These are phyloP conservation scores for Termitomyces sp. DNA, from an alignment of 768 basidiomycete genomes.

Conservation along the genomic window DNA sequence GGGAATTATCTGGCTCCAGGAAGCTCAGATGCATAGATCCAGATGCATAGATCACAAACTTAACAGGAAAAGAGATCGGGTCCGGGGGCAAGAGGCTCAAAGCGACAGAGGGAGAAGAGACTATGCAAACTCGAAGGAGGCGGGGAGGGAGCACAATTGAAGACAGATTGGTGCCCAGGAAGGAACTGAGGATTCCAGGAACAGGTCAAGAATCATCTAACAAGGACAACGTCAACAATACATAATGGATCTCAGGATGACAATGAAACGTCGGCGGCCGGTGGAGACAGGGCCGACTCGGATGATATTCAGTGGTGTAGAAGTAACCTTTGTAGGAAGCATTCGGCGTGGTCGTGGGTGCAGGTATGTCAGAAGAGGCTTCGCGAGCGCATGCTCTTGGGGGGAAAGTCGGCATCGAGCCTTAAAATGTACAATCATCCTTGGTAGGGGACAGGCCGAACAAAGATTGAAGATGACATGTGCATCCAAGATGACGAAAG, in stretches of 20 bases:
- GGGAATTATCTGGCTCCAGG: not conserved
- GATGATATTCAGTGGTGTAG: not conserved
- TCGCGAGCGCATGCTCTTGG: not conserved
- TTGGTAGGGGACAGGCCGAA: not conserved
- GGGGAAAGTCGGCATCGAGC: not conserved
- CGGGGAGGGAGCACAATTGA: not conserved
- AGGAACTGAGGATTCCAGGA: not conserved
- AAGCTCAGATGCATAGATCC: too few relatives aligned
- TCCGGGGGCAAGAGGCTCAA: not conserved
- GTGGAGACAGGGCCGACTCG: slow-evolving; percentile 5
- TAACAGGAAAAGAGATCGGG: not conserved
- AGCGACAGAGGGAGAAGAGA: not conserved
- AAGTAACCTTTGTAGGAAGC: slow-evolving; percentile 8
- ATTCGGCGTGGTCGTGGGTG: not conserved
- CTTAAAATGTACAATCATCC: not conserved
- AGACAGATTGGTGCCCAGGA: not conserved
- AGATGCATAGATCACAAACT: too few relatives aligned
- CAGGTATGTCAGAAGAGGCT: not conserved
- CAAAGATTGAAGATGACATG: not conserved
- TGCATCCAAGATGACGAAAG: not conserved
- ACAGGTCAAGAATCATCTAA: not conserved
- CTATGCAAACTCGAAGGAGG: not conserved
- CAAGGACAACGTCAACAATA: not conserved
- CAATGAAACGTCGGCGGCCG: slow-evolving; percentile 4
- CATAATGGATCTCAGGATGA: slow-evolving; percentile 1